Base-by-base conservation (phyloP, 371 early-diverging fungal species). In the Saksenaea vasiformis region DNA sequence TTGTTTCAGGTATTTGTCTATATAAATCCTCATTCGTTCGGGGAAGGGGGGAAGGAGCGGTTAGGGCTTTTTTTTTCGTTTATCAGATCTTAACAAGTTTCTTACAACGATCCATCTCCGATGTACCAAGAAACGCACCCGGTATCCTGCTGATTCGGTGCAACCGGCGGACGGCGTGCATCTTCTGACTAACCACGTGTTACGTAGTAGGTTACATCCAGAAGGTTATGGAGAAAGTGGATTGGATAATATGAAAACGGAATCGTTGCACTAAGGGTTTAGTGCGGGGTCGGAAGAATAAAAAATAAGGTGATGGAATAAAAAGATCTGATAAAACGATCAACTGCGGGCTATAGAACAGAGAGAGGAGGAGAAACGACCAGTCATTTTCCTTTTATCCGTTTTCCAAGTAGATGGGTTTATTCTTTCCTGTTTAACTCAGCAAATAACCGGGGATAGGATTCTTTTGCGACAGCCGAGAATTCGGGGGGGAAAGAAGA, bases 131-230 rank as follows among this genome's bases (percentile, higher is more conserved):
- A 39, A 47, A 47, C 22, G 51, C 51, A 47, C 51, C 51, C 51
- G 51, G 51, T 47, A 47, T 47, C 51, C 51, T 47, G 51, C 51
- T 47, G 51, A 47, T 47, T 47, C 51, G 51, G 51, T 47, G 51
- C 51, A 47, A 47, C 51, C 51, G 51, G 51, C 51, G 51, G 51
- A 47, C 22, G 51, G 51, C 51, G 51, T 11, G 10, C 22, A 22
- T 47, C 51, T 47, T 47, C n/a, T 47, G 51, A 47, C 51, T 22
- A 47, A 47, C 51, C 51, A 47, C 51, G 51, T 47, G 51, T 47
- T 47, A 47, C 51, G 8, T 22, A 8, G 10, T 4, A 22, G 51
- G 51, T 47, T 47, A 47, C 51, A 47, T 47, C 22, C 9, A 47
- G 22, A 22, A 22, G 51, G 51, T 47, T 47, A 47, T 47, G 24